phyloP scores from a whole-genome alignment of 257 asterid genomes.

The Nemophila menziesii region DNA sequence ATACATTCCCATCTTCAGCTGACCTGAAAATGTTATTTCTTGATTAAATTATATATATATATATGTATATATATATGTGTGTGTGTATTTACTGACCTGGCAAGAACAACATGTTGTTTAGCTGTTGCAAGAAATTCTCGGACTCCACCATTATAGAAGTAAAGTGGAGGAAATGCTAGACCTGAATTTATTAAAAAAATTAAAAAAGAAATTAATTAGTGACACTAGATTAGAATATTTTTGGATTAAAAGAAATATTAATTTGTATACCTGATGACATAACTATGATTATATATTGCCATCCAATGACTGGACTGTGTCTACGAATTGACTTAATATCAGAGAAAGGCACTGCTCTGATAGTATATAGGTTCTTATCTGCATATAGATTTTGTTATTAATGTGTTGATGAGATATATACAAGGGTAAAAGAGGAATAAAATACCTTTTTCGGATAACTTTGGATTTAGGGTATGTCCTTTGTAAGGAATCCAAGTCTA shows the following conservation, averaged over 20 bases:
- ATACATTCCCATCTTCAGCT: slow-evolving; percentile 83
- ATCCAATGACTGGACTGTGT: slow-evolving; percentile 78
- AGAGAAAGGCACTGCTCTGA: slow-evolving; percentile 73
- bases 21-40: slow-evolving; percentile 85
- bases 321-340: slow-evolving; percentile 77
- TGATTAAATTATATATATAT: too few species aligned
- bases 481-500: slow-evolving; percentile 98
- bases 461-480: slow-evolving; percentile 70
- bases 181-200: slow-evolving; percentile 35
- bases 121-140: slow-evolving; percentile 75
- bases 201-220: too few species aligned
- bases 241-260: slow-evolving; percentile 7
- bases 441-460: slow-evolving; percentile 89
- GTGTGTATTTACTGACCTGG: slow-evolving; percentile 71
- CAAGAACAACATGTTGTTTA: slow-evolving; percentile 73
- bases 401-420: too few species aligned
- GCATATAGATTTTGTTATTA: slow-evolving; percentile 27
- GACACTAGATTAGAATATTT: too few species aligned
- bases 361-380: slow-evolving; percentile 79
- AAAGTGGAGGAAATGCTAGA: slow-evolving; percentile 87
- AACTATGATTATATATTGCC: slow-evolving; percentile 88
- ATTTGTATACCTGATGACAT: slow-evolving; percentile 59
- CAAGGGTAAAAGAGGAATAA: too few species aligned
- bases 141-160: slow-evolving; percentile 94
- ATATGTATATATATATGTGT: too few species aligned